phyloP scores from a whole-genome alignment of 331 rosid species.

The Cydonia oblonga region DNA sequence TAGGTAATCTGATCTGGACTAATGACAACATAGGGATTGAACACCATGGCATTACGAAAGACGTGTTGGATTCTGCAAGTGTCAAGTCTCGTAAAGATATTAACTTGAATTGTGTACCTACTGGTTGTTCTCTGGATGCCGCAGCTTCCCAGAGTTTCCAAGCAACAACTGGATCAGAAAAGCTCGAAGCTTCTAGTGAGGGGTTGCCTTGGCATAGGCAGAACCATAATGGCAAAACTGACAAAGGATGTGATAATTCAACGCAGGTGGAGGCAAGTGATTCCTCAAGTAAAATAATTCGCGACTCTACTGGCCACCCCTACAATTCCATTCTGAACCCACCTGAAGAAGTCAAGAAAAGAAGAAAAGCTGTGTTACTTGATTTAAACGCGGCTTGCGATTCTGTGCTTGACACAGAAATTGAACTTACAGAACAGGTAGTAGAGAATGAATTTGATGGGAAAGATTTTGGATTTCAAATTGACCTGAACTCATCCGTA shows the following conservation, averaged over 20 bases:
- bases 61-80: slow-evolving; percentile 14
- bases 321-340: slow-evolving; percentile 13
- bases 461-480: slow-evolving; percentile 22
- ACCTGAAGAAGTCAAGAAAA: slow-evolving; percentile 18
- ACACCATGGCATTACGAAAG: slow-evolving; percentile 15
- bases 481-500: slow-evolving; percentile 54
- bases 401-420: slow-evolving; percentile 13
- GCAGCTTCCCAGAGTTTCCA: slow-evolving; percentile 13
- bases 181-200: slow-evolving; percentile 15
- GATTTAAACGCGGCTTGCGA: slow-evolving; percentile 17
- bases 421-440: slow-evolving; percentile 15
- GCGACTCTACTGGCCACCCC: slow-evolving; percentile 6
- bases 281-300: slow-evolving; percentile 9
- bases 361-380: slow-evolving; percentile 6
- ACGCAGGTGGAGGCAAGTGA: slow-evolving; percentile 12
- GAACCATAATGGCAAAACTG: slow-evolving; percentile 10
- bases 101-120: slow-evolving; percentile 42
- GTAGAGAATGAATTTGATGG: slow-evolving; percentile 13
- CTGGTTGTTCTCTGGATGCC: slow-evolving; percentile 21
- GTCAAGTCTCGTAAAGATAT: slow-evolving; percentile 17
- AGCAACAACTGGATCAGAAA: slow-evolving; percentile 13
- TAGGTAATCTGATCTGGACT: slow-evolving; percentile 5
- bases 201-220: slow-evolving; percentile 22
- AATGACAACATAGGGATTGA: slow-evolving; percentile 11
- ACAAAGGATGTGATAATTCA: slow-evolving; percentile 17